Evolutionary conservation across 495 filamentous ascomycete genomes (phyloP), one percentile per base, ranked within the genome.

Genomic region (Lindgomyces ingoldianus): DNA sequence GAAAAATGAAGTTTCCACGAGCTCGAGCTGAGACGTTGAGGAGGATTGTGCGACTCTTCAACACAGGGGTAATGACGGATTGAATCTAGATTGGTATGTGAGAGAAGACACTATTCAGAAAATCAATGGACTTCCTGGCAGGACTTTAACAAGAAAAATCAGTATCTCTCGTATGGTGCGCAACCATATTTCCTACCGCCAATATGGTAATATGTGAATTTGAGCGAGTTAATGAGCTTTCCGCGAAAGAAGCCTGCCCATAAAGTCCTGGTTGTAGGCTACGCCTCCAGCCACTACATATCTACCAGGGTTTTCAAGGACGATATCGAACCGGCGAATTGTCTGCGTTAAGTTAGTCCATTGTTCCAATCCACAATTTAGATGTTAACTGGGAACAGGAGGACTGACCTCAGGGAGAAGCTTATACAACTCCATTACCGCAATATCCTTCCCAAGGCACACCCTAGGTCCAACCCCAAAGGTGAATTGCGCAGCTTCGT

Each of bases 361-460:
- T 6, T 9, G 6, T n/a, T 18, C n/a, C n/a, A n/a, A n/a, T n/a
- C n/a, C n/a, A n/a, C n/a, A n/a, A n/a, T n/a, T n/a, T n/a, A n/a
- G n/a, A 49, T 11, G 9, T 19, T 24, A 49, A 9, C 10, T 16
- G 14, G 30, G 16, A 25, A 55, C 11, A n/a, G 48, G 27, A 30
- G 41, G 2, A 62, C 57, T 57, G 18, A 70, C 56, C 64, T 70
- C 67, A 22, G 62, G 63, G 44, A 70, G 46, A 1, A 64, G 30
- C 54, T 72, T 70, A 51, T 67, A 61, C 29, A 70, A 36, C 47
- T 72, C 70, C 50, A 72, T 54, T 18, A 68, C 46, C 14, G 67
- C 70, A 22, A 72, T 44, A n/a, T 66, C 57, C 45, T 67, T 67
- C 0, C 70, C 67, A 3, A 72, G 41, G 50, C 70, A 72, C 14